These are phyloP conservation scores for Suhomyces bribrorum DNA, from an alignment of 1,139 yeast species.

Conservation along the genomic window DNA sequence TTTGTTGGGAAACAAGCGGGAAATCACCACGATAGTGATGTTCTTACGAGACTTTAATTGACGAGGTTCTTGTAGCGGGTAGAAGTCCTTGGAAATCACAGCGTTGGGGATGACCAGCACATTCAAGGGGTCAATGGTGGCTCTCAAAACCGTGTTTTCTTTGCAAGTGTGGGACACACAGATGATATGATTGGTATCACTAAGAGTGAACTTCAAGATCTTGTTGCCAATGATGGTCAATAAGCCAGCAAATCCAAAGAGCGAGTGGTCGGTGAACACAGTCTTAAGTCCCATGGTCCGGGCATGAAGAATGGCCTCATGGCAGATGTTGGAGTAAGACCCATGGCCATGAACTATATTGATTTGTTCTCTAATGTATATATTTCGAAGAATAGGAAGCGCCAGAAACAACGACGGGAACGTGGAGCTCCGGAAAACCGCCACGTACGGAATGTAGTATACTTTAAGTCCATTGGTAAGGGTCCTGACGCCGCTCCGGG, in stretches of 20 bases:
- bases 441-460: conserved; percentile 83
- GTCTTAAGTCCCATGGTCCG: conserved; percentile 91
- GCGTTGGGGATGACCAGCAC: conserved; percentile 97
- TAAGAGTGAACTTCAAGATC: conserved; percentile 75
- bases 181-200: conserved; percentile 88
- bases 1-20: conserved; percentile 91
- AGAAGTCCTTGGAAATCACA: conserved; percentile 78
- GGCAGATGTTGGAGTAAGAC: conserved; percentile 80
- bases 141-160: conserved; percentile 90
- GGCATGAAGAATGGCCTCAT: conserved; percentile 88
- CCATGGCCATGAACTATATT: conserved; percentile 97
- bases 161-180: conserved; percentile 97
- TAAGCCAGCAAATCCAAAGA: conserved; percentile 90
- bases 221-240: conserved; percentile 87
- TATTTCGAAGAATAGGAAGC: conserved; percentile 82
- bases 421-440: conserved; percentile 77
- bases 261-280: conserved; percentile 92
- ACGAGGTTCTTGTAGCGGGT: conserved; percentile 46
- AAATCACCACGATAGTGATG: conserved; percentile 87
- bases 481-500: conserved; percentile 77
- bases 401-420: conserved; percentile 88
- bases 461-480: conserved; percentile 90
- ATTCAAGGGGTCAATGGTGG: conserved; percentile 71
- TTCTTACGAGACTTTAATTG: conserved; percentile 15
- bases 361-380: conserved; percentile 79